Percentiles rank a stretch among this genome's conserved stretches.
Evolutionary conservation across 495 filamentous ascomycete genomes (phyloP).

Genomic region (Bacidia rubella): DNA sequence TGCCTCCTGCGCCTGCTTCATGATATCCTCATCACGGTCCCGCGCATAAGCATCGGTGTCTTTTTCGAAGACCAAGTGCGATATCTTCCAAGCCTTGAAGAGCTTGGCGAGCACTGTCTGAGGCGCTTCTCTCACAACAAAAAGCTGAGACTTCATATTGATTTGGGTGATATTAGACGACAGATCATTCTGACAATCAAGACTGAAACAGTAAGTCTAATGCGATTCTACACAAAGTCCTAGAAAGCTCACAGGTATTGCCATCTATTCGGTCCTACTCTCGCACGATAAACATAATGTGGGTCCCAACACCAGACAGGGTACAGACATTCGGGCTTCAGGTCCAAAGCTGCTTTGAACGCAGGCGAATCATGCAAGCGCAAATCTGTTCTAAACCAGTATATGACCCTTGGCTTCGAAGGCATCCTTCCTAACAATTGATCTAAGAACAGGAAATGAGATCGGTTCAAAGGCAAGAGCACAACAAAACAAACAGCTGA

Average conservation of each 20-base stretch:
- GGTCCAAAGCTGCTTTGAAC: constrained; percentile 46
- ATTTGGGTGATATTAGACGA: constrained; percentile 45
- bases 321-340: constrained; percentile 48
- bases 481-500: too few species aligned
- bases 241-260: constrained; percentile 37
- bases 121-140: constrained; percentile 53
- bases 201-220: constrained; percentile 18
- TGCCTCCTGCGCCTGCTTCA: constrained; percentile 40
- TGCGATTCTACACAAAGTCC: not conserved
- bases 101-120: constrained; percentile 53
- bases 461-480: too few species aligned
- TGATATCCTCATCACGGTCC: constrained; percentile 41
- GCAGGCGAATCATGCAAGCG: constrained; percentile 60
- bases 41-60: constrained; percentile 57
- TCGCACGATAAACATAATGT: constrained; percentile 55
- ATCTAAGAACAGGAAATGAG: not conserved
- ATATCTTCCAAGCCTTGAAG: constrained; percentile 52
- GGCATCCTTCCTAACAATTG: too few species aligned
- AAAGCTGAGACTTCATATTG: constrained; percentile 50
- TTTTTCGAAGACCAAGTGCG: constrained; percentile 60
- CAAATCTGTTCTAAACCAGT: constrained; percentile 63
- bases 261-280: constrained; percentile 53
- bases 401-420: constrained; percentile 45
- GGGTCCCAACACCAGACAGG: constrained; percentile 61
- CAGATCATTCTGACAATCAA: constrained; percentile 53